Base-by-base conservation (phyloP, 1,284 basidiomycete genomes). In the Sporisorium exsertum region DNA sequence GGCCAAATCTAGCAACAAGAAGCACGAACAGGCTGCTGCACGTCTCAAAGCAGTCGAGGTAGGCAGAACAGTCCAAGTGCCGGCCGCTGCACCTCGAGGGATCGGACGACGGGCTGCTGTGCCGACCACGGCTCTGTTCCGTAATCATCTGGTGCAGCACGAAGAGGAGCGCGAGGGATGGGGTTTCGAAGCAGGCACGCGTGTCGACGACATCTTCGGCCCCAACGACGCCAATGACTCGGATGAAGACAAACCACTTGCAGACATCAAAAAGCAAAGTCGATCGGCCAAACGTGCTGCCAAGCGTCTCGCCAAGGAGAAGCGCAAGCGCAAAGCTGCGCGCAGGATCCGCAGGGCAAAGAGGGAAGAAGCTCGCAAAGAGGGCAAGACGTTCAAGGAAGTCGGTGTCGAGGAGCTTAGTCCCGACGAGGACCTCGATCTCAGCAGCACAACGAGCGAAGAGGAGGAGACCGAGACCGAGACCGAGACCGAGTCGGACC, bases 91-190 rank as follows among this genome's bases (percentile, higher is more conserved):
- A 16, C 83, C 83, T 3, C 53, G 59, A 8, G 78, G 79, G 6
- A 81, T 85, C 33, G 82, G 83, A 16, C 69, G 83, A 22, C 73
- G 83, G 53, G 83, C 78, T 27, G 78, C 78, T n/a, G 76, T 66
- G 24, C 79, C 80, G 2, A 81, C 76, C 16, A 85, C 83, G 1
- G 81, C 81, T 0, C 78, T 85, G 18, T 85, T 85, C 71, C 75
- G 83, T n/a, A 85, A 85, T 47, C 80, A 79, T 45, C 81, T 85
- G 5, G 81, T 81, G 4, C 76, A 73, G 40, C 73, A 83, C 22
- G 81, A 81, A 15, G 80, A 81, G 12, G 83, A 85, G 46, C 67
- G 73, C 6, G 81, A 84, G 27, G 83, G 83, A n/a, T 85, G 83
- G 83, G 83, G 83, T 22, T 85, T 78, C 78, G 83, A 85, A 22